Base-by-base conservation (phyloP, 371 early-diverging fungal genomes). In the Syncephalastrum contaminatum region DNA sequence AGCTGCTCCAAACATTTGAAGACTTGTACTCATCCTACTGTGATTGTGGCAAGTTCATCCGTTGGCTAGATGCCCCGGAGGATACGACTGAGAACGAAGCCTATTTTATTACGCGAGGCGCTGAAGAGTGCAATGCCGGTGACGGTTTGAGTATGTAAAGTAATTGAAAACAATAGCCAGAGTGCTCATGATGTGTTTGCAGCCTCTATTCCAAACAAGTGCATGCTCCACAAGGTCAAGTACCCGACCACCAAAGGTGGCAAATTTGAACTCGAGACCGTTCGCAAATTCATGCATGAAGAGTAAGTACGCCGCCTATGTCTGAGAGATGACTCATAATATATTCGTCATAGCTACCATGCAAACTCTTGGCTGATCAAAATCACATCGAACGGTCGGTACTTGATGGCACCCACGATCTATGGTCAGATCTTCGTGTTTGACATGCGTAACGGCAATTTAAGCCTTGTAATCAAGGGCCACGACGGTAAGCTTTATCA, bases 351-450 rank as follows among this genome's bases (percentile, higher is more conserved):
- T 55, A 90, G 88, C 50, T 90, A 95, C 58, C 78, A 87, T 60
- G 84, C 95, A 15, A 95, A 95, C 62, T 94, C 95, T 36, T 95
- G 96, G 96, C 74, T 93, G 8, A 89, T 92, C 39, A 90, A 92
- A 42, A 81, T 94, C 45, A 75, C 93, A 1, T 85, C 88, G 16
- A 95, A 93, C 60, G 93, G 93, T 4, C 77, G 93, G 20, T 93
- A 93, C 60, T 52, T 95, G 22, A 60, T 88, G 30, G 96, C 95
- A 15, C 95, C 95, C 0, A 95, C 95, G 1, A 86, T 88, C 48
- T 88, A 88, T 55, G 96, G 96, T 1, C 86, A 89, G 47, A 85
- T 94, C 15, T 92, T 91, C 70, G 75, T 91, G 5, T 95, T 90
- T 58, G 82, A 88, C 56, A 66, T 95, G 53, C 62, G 71, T 22